Conservation (phyloP, 495 filamentous ascomycete genomes). For the Hypoxylon fragiforme region DNA sequence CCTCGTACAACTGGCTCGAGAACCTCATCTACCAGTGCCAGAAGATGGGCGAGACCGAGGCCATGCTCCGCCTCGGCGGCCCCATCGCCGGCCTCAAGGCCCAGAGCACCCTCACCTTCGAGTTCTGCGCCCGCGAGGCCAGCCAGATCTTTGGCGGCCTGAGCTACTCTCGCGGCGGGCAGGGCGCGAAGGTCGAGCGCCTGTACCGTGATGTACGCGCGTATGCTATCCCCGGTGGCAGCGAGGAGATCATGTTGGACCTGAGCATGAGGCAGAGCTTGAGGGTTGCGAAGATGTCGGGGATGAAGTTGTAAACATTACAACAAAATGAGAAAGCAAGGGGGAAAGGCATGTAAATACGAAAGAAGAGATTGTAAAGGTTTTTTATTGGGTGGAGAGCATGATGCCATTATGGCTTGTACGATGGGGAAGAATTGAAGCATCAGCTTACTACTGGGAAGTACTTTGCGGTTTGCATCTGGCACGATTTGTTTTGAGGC, state of each 20-base stretch:
- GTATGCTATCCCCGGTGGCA: conserved; percentile 95
- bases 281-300: conserved; percentile 85
- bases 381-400: neutral
- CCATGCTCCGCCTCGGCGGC: conserved; percentile 93
- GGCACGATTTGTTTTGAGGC: too few relatives aligned
- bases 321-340: neutral
- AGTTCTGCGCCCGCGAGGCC: conserved; percentile 96
- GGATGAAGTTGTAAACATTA: conserved; percentile 95
- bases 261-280: conserved; percentile 91
- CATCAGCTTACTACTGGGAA: too few relatives aligned
- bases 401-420: neutral
- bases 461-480: too few relatives aligned
- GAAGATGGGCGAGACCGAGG: conserved; percentile 90
- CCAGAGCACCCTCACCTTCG: conserved; percentile 88
- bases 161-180: conserved; percentile 89
- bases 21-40: conserved; percentile 90
- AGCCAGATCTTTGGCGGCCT: conserved; percentile 97
- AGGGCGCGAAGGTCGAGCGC: conserved; percentile 94
- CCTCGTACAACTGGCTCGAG: conserved; percentile 96
- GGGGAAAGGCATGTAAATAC: neutral
- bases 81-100: conserved; percentile 93
- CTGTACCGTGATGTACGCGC: conserved; percentile 96
- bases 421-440: too few relatives aligned
- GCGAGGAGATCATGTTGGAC: conserved; percentile 99
- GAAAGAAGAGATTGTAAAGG: neutral